Base-by-base conservation (phyloP, 371 early-diverging fungal genomes). In the Amoeboaphelidium protococcarum region DNA sequence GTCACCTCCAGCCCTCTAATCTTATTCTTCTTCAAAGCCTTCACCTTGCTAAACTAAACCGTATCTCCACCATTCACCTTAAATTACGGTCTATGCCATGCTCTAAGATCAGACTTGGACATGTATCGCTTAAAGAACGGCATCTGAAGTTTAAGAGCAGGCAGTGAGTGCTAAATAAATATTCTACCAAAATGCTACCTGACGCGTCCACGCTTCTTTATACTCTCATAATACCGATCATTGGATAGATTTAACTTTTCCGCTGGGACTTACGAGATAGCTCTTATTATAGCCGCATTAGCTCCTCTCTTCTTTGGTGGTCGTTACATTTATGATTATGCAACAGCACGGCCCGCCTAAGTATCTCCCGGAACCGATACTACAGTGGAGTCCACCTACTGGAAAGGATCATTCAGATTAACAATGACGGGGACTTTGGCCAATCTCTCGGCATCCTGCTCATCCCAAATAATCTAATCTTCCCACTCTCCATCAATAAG, bases 241-340 rank as follows among this genome's bases (percentile, higher is more conserved):
- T 91, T 84, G 0, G 95, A 90, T 23, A 96, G 58, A 59, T 97
- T 96, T 63, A 86, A 92, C 26, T 76, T 72, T 54, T 86, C 88
- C 31, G 48, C 52, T 45, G 53, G 50, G 22, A 56, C 58, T 26
- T 40, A 23, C 3, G 47, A 47, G 41, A 48, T 52, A 19, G 25
- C 49, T 25, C 50, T 47, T 50, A 51, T 58, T 41, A 10, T 31
- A 31, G 6, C 37, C 6, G 16, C 37, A 10, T 31, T 16, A 10
- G 6, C 10, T 10, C 37, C 37, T 10, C 37, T 31, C 16, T 16
- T 31, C 6, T 6, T 16, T 10, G 16, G 10, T 31, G 16, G 16
- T 31, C 10, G 37, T 16, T 31, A 16, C 6, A 31, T 31, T 10
- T 10, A 10, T 16, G 16, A 31, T 10, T 6, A 31, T 10, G 37